These are phyloP conservation scores for Magnolia sinica DNA, from an alignment of 164 flowering plant genomes.

Conservation along the genomic window DNA sequence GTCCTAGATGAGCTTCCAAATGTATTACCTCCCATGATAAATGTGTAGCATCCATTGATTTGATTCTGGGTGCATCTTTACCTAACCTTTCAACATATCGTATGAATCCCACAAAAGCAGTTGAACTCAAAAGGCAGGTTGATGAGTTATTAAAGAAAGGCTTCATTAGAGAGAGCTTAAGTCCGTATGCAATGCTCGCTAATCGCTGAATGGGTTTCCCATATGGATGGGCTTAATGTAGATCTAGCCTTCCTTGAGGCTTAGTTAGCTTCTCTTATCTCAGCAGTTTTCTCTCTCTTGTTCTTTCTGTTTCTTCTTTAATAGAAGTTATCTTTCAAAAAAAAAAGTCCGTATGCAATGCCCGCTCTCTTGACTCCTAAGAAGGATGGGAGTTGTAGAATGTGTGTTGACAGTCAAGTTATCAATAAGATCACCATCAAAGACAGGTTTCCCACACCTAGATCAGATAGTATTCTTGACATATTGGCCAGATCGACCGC, in stretches of 20 bases:
- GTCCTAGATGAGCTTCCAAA: background rate
- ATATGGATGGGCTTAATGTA: too few species aligned
- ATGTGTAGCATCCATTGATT: background rate
- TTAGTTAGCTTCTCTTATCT: too few species aligned
- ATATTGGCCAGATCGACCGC: background rate
- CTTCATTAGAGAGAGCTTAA: background rate
- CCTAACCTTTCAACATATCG: background rate
- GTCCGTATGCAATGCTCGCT: background rate
- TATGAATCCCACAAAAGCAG: background rate
- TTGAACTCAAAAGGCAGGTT: slow-evolving; percentile 5
- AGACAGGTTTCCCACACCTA: too few species aligned
- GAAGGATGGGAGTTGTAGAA: slow-evolving; percentile 3
- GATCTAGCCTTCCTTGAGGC: too few species aligned
- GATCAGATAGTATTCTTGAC: background rate
- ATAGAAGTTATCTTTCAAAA: too few species aligned
- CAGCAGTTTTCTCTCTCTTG: too few species aligned
- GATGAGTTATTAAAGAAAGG: slow-evolving; percentile 1
- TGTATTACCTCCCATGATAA: background rate
- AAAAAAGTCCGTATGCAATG: background rate
- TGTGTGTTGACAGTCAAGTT: background rate
- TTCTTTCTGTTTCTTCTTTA: too few species aligned
- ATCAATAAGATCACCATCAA: too few species aligned
- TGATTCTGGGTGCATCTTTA: background rate
- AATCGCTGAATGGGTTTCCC: too few species aligned
- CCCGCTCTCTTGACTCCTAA: background rate